Evolutionary conservation across 345 rosid genomes (phyloP).

Genomic region (Aurinia saxatilis): DNA sequence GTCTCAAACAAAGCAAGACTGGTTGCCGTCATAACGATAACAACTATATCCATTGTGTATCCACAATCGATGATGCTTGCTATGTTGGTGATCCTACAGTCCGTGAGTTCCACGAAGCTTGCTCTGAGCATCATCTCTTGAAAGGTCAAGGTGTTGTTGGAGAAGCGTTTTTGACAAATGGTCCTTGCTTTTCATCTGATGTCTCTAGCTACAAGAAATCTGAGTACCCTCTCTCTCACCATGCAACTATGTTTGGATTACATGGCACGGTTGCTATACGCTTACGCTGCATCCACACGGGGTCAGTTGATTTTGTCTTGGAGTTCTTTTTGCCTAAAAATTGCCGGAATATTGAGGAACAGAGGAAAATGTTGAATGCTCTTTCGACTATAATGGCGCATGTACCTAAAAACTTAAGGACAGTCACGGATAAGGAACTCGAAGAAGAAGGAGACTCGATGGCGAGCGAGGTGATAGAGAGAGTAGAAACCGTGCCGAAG

Average conservation of each 20-base stretch:
- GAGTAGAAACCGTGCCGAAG: constrained; percentile 30
- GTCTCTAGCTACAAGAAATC: constrained; percentile 57
- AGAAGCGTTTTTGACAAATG: constrained; percentile 75
- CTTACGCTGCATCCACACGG: constrained; percentile 60
- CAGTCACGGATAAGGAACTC: constrained; percentile 67
- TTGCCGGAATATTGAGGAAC: constrained; percentile 55
- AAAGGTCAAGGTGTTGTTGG: constrained; percentile 95
- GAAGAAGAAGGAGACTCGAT: constrained; percentile 39
- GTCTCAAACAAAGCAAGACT: constrained; percentile 71
- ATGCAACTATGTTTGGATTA: constrained; percentile 78
- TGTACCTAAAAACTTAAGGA: constrained; percentile 62
- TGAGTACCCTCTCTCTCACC: constrained; percentile 91
- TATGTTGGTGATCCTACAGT: constrained; percentile 48
- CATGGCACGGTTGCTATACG: constrained; percentile 84
- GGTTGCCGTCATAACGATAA: constrained; percentile 82
- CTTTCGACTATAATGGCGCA: constrained; percentile 64
- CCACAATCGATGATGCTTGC: constrained; percentile 80
- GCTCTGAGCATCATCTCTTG: constrained; percentile 91
- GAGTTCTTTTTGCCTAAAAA: constrained; percentile 84
- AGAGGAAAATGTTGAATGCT: constrained; percentile 63
- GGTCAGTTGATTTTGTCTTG: constrained; percentile 67
- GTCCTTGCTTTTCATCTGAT: constrained; percentile 84
- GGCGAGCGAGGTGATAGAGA: constrained; percentile 27
- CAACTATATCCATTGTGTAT: constrained; percentile 63
- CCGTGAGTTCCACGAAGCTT: constrained; percentile 73